These are phyloP conservation scores for Phytophthora syringae DNA, from an alignment of 352 stramenopile genomes.

Conservation along the genomic window DNA sequence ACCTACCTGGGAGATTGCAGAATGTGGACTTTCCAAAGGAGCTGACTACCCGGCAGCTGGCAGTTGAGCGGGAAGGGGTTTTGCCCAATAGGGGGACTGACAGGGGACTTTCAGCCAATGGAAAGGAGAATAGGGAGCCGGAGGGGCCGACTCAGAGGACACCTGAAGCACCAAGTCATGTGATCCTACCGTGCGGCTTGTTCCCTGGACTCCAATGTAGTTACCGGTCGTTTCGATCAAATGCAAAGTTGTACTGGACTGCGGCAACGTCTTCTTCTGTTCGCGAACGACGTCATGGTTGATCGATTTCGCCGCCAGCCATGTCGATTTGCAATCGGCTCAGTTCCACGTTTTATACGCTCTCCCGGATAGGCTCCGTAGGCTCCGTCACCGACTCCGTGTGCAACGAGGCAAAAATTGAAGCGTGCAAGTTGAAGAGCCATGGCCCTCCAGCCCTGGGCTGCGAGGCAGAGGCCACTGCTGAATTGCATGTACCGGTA, in stretches of 20 bases:
- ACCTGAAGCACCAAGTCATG: too few species aligned
- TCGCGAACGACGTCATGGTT: too few species aligned
- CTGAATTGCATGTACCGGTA: too few species aligned
- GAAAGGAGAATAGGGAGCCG: background rate
- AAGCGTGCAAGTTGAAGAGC: conserved; percentile 7
- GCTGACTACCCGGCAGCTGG: background rate
- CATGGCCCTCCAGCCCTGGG: conserved; percentile 1
- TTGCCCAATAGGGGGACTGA: conserved; percentile 20
- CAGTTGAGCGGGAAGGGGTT: conserved; percentile 6
- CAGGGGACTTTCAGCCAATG: background rate
- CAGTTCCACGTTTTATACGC: conserved; percentile 23
- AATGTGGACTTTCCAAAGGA: background rate
- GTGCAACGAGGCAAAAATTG: conserved; percentile 27
- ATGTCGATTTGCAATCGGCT: too few species aligned
- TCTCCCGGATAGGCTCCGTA: too few species aligned
- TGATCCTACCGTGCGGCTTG: too few species aligned
- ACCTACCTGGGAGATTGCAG: background rate
- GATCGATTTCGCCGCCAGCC: conserved; percentile 7
- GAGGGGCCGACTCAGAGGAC: background rate
- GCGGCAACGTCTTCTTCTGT: background rate
- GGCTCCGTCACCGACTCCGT: too few species aligned
- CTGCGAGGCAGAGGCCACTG: too few species aligned
- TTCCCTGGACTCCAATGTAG: too few species aligned
- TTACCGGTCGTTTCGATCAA: conserved; percentile 11
- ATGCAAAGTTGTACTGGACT: conserved; percentile 7